phyloP scores from a whole-genome alignment of 129 eudicot genomes.

The Ambrosia trifida region DNA sequence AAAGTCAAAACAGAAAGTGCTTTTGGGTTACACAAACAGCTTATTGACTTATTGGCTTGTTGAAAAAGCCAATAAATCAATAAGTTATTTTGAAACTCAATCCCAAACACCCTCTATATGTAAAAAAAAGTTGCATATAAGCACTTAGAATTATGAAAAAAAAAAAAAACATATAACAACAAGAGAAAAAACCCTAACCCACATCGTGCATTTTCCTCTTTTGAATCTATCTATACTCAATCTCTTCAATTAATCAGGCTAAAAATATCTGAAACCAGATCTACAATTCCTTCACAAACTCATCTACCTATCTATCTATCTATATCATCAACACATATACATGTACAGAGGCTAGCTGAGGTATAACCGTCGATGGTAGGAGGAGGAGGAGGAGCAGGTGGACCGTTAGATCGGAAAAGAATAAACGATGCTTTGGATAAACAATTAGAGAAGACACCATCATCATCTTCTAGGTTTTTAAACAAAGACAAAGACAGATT shows the following conservation, averaged over 20 bases:
- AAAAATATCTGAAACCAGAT: neutral
- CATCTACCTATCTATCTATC: neutral
- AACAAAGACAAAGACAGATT: slow-evolving; percentile 16
- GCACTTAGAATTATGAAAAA: neutral
- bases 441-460: slow-evolving; percentile 48
- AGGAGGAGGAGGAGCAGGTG: slow-evolving; percentile 1
- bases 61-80: no score
- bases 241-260: neutral
- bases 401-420: slow-evolving; percentile 46
- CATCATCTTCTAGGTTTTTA: slow-evolving; percentile 40
- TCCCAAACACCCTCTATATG: no score
- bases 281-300: neutral
- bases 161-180: neutral
- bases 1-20: no score
- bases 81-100: no score
- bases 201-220: neutral
- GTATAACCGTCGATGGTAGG: slow-evolving; percentile 13
- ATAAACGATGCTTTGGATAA: slow-evolving; percentile 59
- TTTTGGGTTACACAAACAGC: no score
- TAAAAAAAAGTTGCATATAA: neutral
- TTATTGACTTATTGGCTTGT: no score
- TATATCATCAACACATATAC: neutral
- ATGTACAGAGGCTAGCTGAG: slow-evolving; percentile 2
- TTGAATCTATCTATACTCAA: neutral
- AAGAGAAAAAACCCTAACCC: neutral